Evolutionary conservation across 2,329 filamentous ascomycete species (phyloP), one percentile per base, ranked within the genome.

Genomic region (Coniochaeta prunicola): DNA sequence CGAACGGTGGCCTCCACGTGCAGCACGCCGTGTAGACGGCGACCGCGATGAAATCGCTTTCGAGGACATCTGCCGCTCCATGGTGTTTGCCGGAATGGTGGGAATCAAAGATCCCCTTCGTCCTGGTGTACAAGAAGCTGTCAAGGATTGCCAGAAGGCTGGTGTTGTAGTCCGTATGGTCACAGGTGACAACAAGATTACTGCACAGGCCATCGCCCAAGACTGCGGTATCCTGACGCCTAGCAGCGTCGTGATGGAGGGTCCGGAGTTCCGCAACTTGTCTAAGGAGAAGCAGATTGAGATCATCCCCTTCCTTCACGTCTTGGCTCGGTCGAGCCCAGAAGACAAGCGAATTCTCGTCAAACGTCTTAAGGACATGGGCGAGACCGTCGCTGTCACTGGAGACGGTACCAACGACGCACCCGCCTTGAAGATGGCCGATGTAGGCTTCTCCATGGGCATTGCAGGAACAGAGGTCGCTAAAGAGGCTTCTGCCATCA

Each of bases 381-480:
- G 85, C 53, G 88, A 93, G 70, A 91, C 87, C 17, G 90, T 93
- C 57, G 90, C 90, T 50, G 90, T 92, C 12, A 93, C 90, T 31
- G 90, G 90, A 64, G 90, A 93, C 67, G 90, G 90, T 58, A 92
- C 90, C 65, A 93, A 93, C 70, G 90, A 93, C 72, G 90, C 89
- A 4, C 89, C 89, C 28, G 90, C 90, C 56, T 79, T 93, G 55
- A 92, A 90, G 74, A 87, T 87, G 66, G 90, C 90, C 7, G 89
- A 93, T 68, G 87, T 93, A 55, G 90, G 90, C 28, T 92, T 93
- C 73, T 91, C 89, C 19, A 93, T 93, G 90, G 90, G 90, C 64
- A 90, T 92, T 57, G 82, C 89, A 15, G 90, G 90, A 61, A 92
- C 90, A 0, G 90, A 92, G 71, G 89, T 93, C 40, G 90, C 90